A percentile compares a stretch with the other conserved stretches of the same genome.
Conservation (phyloP, 129 eudicot genomes). For the Pseudognaphalium luteoalbum region DNA sequence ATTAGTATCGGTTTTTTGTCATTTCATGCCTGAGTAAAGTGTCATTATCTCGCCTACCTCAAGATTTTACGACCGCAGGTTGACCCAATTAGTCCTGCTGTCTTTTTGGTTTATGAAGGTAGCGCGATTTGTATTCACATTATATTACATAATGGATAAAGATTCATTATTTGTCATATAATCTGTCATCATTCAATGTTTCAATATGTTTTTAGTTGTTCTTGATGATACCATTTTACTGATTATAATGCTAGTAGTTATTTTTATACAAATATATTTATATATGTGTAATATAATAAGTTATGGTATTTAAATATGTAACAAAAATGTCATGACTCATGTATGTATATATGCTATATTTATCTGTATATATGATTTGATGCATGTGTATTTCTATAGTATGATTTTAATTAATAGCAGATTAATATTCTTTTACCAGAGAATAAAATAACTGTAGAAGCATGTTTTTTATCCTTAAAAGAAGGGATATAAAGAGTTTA, state of each 20-base stretch:
- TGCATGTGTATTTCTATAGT: not conserved
- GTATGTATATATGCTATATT: not conserved
- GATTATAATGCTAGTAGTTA: not conserved
- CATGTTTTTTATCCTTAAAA: slow-evolving; percentile 26
- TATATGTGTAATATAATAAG: too few relatives aligned
- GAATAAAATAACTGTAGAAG: slow-evolving; percentile 1
- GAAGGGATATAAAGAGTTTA: slow-evolving; percentile 9
- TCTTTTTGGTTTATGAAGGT: slow-evolving; percentile 22
- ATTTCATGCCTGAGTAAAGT: slow-evolving; percentile 42
- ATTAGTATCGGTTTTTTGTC: slow-evolving; percentile 36
- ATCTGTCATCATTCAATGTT: not conserved
- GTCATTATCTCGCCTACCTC: slow-evolving; percentile 39
- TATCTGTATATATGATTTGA: not conserved
- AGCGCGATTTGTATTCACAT: slow-evolving; percentile 33
- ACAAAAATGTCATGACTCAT: not conserved
- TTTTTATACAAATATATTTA: not conserved
- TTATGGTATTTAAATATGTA: not conserved
- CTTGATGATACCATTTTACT: slow-evolving; percentile 12
- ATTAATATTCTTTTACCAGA: not conserved
- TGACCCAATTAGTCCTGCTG: not conserved
- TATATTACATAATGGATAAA: slow-evolving; percentile 32
- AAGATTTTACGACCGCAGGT: slow-evolving; percentile 16
- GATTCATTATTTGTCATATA: slow-evolving; percentile 12
- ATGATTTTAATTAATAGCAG: not conserved
- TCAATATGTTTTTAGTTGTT: slow-evolving; percentile 2